Conservation (phyloP, 805 yeast species). For the Ogataea kodamae region DNA sequence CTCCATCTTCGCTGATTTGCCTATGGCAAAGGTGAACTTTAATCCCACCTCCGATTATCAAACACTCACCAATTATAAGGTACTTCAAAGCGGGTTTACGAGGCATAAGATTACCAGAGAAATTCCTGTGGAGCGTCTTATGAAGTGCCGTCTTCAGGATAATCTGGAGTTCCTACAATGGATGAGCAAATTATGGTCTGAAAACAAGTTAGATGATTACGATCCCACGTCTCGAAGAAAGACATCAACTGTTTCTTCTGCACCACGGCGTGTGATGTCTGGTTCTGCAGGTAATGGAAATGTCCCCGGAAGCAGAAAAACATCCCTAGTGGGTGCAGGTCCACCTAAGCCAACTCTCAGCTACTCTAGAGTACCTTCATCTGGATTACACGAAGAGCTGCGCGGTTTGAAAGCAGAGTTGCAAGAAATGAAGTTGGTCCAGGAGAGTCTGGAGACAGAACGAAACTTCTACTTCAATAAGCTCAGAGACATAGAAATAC, state of each 20-base stretch:
- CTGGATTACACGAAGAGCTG: conserved; percentile 41
- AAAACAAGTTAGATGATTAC: conserved; percentile 66
- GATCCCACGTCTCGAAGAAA: conserved; percentile 64
- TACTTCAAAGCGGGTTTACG: conserved; percentile 77
- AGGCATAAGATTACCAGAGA: conserved; percentile 66
- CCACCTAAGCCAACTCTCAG: conserved; percentile 8
- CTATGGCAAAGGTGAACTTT: conserved; percentile 74
- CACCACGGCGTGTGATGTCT: conserved; percentile 17
- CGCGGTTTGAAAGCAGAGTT: conserved; percentile 51
- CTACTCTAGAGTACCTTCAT: conserved; percentile 8
- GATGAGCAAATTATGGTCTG: conserved; percentile 81
- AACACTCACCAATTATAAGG: conserved; percentile 73
- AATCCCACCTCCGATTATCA: conserved; percentile 73
- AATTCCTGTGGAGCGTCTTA: conserved; percentile 75
- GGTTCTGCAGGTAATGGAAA: conserved; percentile 11
- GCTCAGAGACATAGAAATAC: conserved; percentile 80
- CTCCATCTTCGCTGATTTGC: conserved; percentile 76
- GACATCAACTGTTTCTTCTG: conserved; percentile 7
- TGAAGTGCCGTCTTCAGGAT: conserved; percentile 89
- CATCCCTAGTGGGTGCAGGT: conserved; percentile 18
- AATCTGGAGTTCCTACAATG: conserved; percentile 93
- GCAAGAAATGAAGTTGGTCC: conserved; percentile 53
- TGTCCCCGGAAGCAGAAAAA: conserved; percentile 22
- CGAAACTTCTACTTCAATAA: conserved; percentile 89
- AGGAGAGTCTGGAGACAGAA: conserved; percentile 72